phyloP scores from a whole-genome alignment of 495 filamentous ascomycete species.

The Penicillium goetzii region DNA sequence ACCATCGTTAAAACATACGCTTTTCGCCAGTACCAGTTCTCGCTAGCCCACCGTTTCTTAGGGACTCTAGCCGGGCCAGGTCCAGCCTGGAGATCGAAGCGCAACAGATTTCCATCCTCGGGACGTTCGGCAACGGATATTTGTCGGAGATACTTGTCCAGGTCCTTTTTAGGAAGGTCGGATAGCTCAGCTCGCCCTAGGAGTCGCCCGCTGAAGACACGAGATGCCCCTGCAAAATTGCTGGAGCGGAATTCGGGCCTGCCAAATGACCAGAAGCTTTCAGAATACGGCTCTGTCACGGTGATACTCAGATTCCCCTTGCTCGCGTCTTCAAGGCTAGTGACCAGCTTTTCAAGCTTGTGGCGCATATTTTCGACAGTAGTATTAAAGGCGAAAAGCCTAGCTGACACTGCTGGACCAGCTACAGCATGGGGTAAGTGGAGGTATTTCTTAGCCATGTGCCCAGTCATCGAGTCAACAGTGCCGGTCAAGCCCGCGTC shows the following conservation, averaged over 20 bases:
- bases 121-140: constrained; percentile 7
- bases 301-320: constrained; percentile 1
- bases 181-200: constrained; percentile 29
- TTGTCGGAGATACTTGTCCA: constrained; percentile 10
- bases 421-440: background rate
- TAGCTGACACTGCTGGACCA: background rate
- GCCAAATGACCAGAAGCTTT: constrained; percentile 15
- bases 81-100: constrained; percentile 31
- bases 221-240: constrained; percentile 11
- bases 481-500: constrained; percentile 21
- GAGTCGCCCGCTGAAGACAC: constrained; percentile 28
- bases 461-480: constrained; percentile 2
- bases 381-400: constrained; percentile 14
- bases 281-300: background rate
- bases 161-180: constrained; percentile 10
- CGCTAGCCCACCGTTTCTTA: constrained; percentile 12
- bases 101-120: constrained; percentile 14
- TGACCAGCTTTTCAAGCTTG: constrained; percentile 10
- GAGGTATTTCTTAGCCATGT: background rate
- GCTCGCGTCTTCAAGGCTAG: constrained; percentile 1
- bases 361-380: constrained; percentile 20
- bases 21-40: constrained; percentile 27
- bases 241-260: background rate
- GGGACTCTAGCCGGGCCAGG: constrained; percentile 19
- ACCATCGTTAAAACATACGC: constrained; percentile 26